These are phyloP conservation scores for Ophioceras dolichostomum DNA, from an alignment of 2,329 filamentous ascomycete genomes.

Conservation along the genomic window DNA sequence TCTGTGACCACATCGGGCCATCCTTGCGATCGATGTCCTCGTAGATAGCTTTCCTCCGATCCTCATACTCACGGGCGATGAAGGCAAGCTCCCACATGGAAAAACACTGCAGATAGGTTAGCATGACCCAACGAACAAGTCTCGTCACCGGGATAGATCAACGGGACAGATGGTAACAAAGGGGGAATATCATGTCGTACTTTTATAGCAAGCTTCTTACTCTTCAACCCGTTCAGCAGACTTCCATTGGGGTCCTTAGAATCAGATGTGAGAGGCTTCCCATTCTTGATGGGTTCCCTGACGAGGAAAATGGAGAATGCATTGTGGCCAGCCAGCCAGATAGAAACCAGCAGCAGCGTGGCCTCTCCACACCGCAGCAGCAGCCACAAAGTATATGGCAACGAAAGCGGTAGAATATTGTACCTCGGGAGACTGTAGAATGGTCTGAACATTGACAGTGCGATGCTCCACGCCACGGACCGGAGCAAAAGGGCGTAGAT, in stretches of 20 bases:
- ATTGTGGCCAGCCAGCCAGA: conserved; percentile 69
- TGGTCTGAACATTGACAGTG: conserved; percentile 56
- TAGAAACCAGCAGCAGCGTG: conserved; percentile 52
- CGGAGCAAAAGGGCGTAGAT: conserved; percentile 55
- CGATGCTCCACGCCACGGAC: conserved; percentile 52
- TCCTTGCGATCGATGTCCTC: conserved; percentile 75
- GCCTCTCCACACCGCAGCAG: conserved; percentile 45
- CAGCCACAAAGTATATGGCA: conserved; percentile 42
- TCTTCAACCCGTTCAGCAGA: conserved; percentile 69
- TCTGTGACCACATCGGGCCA: conserved; percentile 71
- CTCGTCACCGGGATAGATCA: no score
- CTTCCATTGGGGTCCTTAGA: conserved; percentile 89
- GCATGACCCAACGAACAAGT: no score
- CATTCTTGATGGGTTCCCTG: conserved; percentile 71
- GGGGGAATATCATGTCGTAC: conserved; percentile 13
- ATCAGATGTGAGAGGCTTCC: conserved; percentile 69
- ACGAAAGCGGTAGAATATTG: conserved; percentile 46
- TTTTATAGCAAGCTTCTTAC: conserved; percentile 66
- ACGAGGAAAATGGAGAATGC: conserved; percentile 73
- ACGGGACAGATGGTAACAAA: conserved; percentile 21
- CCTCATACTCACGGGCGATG: conserved; percentile 62
- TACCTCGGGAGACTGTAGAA: conserved; percentile 67
- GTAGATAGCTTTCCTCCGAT: conserved; percentile 72
- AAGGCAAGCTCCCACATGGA: conserved; percentile 84
- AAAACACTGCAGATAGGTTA: conserved; percentile 51